Evolutionary conservation across 2,329 filamentous ascomycete species (phyloP).

Genomic region (Epichloe uncinata): DNA sequence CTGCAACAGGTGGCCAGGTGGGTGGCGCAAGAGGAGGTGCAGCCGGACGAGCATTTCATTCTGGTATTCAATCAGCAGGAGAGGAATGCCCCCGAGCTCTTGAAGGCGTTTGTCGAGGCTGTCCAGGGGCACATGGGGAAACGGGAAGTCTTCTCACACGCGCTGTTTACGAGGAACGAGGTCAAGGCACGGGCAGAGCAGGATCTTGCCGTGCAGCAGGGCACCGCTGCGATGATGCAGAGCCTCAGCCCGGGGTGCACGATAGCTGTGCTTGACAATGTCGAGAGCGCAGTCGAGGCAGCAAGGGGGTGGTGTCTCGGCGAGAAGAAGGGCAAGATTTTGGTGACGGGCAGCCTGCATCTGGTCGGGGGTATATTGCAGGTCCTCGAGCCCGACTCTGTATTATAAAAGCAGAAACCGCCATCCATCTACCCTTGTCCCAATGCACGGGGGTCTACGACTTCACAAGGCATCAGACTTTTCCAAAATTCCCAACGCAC

Average conservation of each 20-base stretch:
- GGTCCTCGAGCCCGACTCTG: constrained; percentile 42
- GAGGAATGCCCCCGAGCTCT: constrained; percentile 54
- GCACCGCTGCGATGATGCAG: constrained; percentile 48
- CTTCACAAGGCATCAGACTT: constrained; percentile 28
- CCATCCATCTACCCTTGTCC: too few relatives aligned
- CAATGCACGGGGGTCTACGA: too few relatives aligned
- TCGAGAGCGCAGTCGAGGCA: constrained; percentile 54
- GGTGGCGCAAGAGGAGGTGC: constrained; percentile 47
- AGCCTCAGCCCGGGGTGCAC: constrained; percentile 32
- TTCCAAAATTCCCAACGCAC: constrained; percentile 36
- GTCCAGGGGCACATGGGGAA: constrained; percentile 27
- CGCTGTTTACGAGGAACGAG: constrained; percentile 70
- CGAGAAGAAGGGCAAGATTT: constrained; percentile 30
- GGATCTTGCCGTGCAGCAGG: constrained; percentile 50
- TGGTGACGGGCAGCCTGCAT: constrained; percentile 77
- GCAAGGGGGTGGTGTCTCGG: constrained; percentile 29
- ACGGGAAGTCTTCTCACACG: constrained; percentile 48
- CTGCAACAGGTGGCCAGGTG: constrained; percentile 63
- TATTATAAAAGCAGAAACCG: constrained; percentile 14
- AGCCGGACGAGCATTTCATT: constrained; percentile 24
- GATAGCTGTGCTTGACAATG: constrained; percentile 47
- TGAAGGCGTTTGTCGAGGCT: constrained; percentile 47
- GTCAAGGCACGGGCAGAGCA: constrained; percentile 11
- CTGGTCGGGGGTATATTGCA: constrained; percentile 68
- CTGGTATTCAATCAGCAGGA: constrained; percentile 92